phyloP scores from a whole-genome alignment of 345 rosid species.

The Eutrema heterophyllum region DNA sequence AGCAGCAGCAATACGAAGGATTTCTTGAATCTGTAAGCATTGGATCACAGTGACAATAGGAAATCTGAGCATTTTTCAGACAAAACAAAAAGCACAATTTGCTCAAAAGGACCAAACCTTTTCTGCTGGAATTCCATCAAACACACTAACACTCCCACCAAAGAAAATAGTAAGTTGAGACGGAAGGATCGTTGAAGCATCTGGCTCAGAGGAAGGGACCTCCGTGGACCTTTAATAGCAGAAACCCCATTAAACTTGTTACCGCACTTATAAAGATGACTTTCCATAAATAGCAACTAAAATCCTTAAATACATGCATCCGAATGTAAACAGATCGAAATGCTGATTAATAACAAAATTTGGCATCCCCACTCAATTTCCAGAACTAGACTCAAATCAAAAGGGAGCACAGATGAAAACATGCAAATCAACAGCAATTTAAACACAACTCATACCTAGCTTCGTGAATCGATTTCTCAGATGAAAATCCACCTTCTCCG shows the following conservation, averaged over 20 bases:
- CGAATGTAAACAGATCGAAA: background rate
- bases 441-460: constrained; percentile 24
- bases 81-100: background rate
- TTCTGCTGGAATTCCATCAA: constrained; percentile 60
- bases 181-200: constrained; percentile 30
- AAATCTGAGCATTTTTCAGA: background rate
- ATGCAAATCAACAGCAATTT: background rate
- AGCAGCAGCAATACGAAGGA: constrained; percentile 56
- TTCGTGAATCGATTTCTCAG: constrained; percentile 23
- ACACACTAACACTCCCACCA: constrained; percentile 66
- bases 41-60: background rate
- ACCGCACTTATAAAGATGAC: background rate
- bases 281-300: constrained; percentile 19
- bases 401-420: background rate
- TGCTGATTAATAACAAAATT: background rate
- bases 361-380: background rate
- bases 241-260: background rate
- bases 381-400: background rate
- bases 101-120: constrained; percentile 42
- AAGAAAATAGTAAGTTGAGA: constrained; percentile 80
- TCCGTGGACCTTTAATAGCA: constrained; percentile 33
- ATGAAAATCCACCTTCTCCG: constrained; percentile 19
- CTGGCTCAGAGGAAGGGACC: constrained; percentile 32
- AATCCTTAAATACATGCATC: background rate
- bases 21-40: constrained; percentile 55